Base-by-base conservation (phyloP, 495 filamentous ascomycete genomes). In the Parmelia sp. region DNA sequence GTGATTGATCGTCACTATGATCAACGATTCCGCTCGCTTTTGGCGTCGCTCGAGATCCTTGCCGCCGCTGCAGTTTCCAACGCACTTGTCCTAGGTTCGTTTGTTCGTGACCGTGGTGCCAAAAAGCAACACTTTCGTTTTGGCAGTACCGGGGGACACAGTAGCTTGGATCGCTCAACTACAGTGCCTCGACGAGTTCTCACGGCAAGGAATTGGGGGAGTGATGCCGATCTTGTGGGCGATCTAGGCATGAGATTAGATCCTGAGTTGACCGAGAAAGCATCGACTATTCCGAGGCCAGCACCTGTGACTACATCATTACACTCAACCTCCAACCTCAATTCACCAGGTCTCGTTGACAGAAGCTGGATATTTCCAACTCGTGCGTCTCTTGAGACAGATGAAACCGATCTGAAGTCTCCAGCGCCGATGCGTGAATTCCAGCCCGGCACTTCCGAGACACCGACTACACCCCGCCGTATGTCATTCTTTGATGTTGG, bases 51-150 rank as follows among this genome's bases (percentile, higher is more conserved):
- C 39, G 90, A 95, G 67, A 84, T 90, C 14, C 82, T 94, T 29
- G 87, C 88, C 55, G 86, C 90, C 37, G 89, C 89, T 19, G 83
- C 85, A 2, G 85, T 90, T 10, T 86, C 90, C 17, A 94, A 95
- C 71, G 83, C 83, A 10, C 77, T 95, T 25, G 87, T 92, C 1
- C 83, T 95, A 21, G 90, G 90, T 44, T 90, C 89, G 0, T 94
- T 92, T 64, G 85, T 92, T 21, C 83, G 90, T 4, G 90, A 92
- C 67, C 79, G 84, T 37, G 90, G 90, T 27, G 77, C 86, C 56
- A 93, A 93, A 76, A 92, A 90, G 72, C 74, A 78, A n/a, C 87
- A 88, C 70, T 93, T 83, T 73, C 86, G 86, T 66, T 77, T 83
- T 58, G 86, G 80, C n/a, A 83, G 79, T 15, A 74, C 79, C 33